phyloP scores from a whole-genome alignment of 1,284 basidiomycete genomes.

The Sporisorium exsertum region DNA sequence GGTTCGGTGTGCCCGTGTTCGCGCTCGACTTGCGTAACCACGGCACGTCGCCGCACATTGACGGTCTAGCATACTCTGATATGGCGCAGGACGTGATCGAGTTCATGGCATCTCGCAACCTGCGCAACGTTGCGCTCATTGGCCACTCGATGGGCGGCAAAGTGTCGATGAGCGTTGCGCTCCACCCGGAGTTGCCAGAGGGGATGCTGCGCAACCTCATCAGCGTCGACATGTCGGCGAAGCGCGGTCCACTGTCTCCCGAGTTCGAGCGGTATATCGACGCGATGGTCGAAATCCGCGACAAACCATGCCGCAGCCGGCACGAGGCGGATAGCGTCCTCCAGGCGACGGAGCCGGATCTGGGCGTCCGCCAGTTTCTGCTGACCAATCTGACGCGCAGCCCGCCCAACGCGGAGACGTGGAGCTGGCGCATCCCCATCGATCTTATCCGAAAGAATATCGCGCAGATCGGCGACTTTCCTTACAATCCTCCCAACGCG shows the following conservation, averaged over 20 bases:
- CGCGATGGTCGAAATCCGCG: constrained; percentile 79
- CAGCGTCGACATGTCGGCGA: constrained; percentile 83
- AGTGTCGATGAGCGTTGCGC: constrained; percentile 82
- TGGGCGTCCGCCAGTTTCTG: constrained; percentile 79
- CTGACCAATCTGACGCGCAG: constrained; percentile 79
- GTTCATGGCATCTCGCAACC: constrained; percentile 70
- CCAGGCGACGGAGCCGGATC: constrained; percentile 75
- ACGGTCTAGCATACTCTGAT: constrained; percentile 77
- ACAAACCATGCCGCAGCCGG: constrained; percentile 73
- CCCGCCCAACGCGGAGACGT: constrained; percentile 65
- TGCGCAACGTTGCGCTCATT: constrained; percentile 76
- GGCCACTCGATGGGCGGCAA: constrained; percentile 94
- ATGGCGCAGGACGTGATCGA: constrained; percentile 80
- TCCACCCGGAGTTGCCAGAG: constrained; percentile 72
- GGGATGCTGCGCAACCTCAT: constrained; percentile 75
- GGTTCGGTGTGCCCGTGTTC: constrained; percentile 77
- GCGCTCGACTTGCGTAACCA: constrained; percentile 86
- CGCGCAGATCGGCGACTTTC: constrained; percentile 80
- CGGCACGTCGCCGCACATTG: constrained; percentile 79
- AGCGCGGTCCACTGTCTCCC: constrained; percentile 75
- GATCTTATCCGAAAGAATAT: constrained; percentile 77
- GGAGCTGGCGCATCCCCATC: constrained; percentile 80
- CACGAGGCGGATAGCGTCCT: constrained; percentile 79
- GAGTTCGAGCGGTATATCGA: constrained; percentile 76
- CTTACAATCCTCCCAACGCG: constrained; percentile 72